phyloP scores from a whole-genome alignment of 768 basidiomycete genomes.

The Mycena crocata region DNA sequence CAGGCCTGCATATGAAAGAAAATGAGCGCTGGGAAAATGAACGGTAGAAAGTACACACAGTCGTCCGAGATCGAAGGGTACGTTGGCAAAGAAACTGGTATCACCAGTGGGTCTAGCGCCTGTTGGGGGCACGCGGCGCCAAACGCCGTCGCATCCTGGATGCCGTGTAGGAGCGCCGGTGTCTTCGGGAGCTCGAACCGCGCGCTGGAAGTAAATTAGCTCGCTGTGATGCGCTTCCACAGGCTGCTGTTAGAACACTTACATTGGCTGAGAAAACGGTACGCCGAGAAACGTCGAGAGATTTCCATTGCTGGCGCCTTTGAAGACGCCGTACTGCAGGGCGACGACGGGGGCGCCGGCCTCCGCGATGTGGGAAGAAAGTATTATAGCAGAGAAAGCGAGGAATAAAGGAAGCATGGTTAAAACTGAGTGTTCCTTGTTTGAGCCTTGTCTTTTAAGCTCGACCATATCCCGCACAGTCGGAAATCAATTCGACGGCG shows the following conservation, averaged over 20 bases:
- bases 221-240: too few relatives aligned
- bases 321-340: constrained; percentile 9
- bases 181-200: constrained; percentile 8
- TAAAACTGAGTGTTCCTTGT: too few relatives aligned
- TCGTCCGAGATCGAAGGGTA: constrained; percentile 15
- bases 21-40: background rate
- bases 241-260: background rate
- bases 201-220: background rate
- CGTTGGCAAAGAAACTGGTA: background rate
- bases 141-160: constrained; percentile 15
- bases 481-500: too few relatives aligned
- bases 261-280: constrained; percentile 14
- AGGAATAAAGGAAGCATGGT: too few relatives aligned
- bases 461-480: too few relatives aligned
- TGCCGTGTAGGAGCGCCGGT: background rate
- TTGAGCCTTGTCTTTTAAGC: too few relatives aligned
- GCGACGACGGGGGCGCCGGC: background rate
- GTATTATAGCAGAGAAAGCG: too few relatives aligned
- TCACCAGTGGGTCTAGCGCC: background rate
- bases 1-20: constrained; percentile 1
- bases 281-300: constrained; percentile 13
- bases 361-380: too few relatives aligned
- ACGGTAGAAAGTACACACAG: constrained; percentile 1
- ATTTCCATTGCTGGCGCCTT: constrained; percentile 3
- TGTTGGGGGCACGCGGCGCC: constrained; percentile 24